Conservation (phyloP, 305 asterid genomes). For the Solanum hybrid region DNA sequence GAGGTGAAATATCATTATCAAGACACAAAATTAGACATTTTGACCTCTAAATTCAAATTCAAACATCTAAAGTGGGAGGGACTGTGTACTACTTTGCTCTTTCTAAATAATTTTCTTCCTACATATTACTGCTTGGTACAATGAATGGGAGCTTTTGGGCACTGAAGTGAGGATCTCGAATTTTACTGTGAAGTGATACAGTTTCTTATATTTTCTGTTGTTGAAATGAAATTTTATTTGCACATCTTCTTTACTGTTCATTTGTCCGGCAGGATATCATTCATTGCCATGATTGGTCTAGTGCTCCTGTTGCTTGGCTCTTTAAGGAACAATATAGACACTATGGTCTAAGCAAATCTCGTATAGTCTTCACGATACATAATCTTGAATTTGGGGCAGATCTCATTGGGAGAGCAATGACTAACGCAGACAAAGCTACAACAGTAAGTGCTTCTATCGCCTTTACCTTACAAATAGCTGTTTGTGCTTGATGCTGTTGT, state of each 20-base stretch:
- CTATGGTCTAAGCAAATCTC: slow-evolving; percentile 82
- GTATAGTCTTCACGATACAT: slow-evolving; percentile 90
- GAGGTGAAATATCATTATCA: not conserved
- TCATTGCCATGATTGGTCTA: slow-evolving; percentile 98
- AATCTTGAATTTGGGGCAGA: slow-evolving; percentile 92
- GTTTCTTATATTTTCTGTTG: not conserved
- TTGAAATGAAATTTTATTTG: not conserved
- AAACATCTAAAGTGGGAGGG: not conserved
- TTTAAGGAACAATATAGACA: slow-evolving; percentile 80
- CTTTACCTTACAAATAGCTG: not conserved
- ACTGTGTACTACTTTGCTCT: not conserved
- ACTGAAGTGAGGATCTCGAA: not conserved
- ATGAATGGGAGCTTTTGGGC: not conserved
- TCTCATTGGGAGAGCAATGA: slow-evolving; percentile 80
- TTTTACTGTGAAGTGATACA: not conserved
- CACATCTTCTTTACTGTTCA: slow-evolving; percentile 3
- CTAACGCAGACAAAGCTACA: slow-evolving; percentile 71
- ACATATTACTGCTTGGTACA: slow-evolving; percentile 2
- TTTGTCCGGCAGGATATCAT: slow-evolving; percentile 64
- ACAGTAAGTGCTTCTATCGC: slow-evolving; percentile 47
- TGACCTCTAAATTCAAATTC: not conserved
- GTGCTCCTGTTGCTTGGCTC: slow-evolving; percentile 99
- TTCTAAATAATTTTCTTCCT: not conserved
- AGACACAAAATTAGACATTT: not conserved
- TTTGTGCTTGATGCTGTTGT: not conserved